Evolutionary conservation across 768 basidiomycete species (phyloP).

Genomic region (Lentinula sp.): DNA sequence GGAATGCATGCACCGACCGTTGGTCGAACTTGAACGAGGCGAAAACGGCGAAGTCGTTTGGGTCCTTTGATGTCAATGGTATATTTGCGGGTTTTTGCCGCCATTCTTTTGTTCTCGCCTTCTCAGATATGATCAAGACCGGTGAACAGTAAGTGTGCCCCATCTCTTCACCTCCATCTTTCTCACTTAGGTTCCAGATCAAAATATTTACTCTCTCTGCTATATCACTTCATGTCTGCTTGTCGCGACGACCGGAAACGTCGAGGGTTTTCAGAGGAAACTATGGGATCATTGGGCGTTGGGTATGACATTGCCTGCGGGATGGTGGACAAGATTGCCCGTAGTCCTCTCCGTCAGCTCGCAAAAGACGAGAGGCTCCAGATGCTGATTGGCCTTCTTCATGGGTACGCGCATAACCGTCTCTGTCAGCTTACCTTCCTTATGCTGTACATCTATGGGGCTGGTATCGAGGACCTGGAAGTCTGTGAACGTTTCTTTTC

Average conservation of each 20-base stretch:
- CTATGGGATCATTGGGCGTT: neutral
- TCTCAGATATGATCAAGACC: constrained; percentile 21
- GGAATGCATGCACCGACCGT: constrained; percentile 2
- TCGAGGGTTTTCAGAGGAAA: neutral
- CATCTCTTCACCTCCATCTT: neutral
- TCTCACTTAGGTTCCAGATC: neutral
- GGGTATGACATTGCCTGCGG: constrained; percentile 19
- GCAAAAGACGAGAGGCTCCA: neutral
- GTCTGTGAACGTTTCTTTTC: neutral
- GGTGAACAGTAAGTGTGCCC: constrained; percentile 12
- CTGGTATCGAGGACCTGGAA: too few species aligned
- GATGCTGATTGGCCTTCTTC: neutral
- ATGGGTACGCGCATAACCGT: neutral
- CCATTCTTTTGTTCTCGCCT: constrained; percentile 16
- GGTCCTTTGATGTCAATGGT: constrained; percentile 15
- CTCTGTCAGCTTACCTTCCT: neutral
- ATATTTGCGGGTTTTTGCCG: constrained; percentile 17
- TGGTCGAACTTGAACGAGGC: constrained; percentile 13
- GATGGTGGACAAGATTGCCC: constrained; percentile 13
- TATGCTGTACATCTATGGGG: neutral
- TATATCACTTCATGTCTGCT: neutral
- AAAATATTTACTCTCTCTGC: neutral
- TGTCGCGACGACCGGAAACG: neutral
- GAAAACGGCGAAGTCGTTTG: constrained; percentile 10
- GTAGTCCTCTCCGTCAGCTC: constrained; percentile 8